phyloP scores from a whole-genome alignment of 139 green algal genomes.

The Gonium pectorale region DNA sequence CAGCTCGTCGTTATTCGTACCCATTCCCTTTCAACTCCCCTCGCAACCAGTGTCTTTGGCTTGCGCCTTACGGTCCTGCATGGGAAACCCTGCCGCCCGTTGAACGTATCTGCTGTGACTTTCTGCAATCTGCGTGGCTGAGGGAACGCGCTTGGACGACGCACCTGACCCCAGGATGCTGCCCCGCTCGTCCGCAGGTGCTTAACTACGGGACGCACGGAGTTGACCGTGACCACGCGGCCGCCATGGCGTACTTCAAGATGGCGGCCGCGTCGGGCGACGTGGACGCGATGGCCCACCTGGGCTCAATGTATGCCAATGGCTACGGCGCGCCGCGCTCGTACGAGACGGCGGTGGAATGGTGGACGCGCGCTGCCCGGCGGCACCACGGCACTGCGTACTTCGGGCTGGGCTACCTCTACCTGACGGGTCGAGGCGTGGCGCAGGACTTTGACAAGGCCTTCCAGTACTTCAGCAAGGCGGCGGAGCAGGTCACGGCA shows the following conservation, averaged over 20 bases:
- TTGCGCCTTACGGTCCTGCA: no score
- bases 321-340: conserved; percentile 52
- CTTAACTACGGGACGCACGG: conserved; percentile 83
- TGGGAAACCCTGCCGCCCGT: no score
- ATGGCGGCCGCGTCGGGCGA: conserved; percentile 78
- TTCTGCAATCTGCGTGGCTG: no score
- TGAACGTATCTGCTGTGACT: no score
- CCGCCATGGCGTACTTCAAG: conserved; percentile 42
- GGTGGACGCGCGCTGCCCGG: conserved; percentile 63
- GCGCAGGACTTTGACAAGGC: conserved; percentile 58
- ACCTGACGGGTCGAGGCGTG: conserved; percentile 83
- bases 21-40: no score
- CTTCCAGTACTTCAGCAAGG: conserved; percentile 52
- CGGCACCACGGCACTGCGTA: conserved; percentile 70
- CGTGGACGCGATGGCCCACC: conserved; percentile 83
- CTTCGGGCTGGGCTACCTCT: conserved; percentile 93
- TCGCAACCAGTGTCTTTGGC: no score
- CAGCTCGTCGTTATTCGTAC: no score
- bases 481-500: conserved; percentile 50
- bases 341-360: conserved; percentile 45
- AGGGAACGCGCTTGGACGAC: background rate
- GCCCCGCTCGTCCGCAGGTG: no score
- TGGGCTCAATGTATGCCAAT: conserved; percentile 92
- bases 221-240: conserved; percentile 66
- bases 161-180: no score